Base-by-base conservation (phyloP, 352 stramenopile species). In the Phytophthora lateralis region DNA sequence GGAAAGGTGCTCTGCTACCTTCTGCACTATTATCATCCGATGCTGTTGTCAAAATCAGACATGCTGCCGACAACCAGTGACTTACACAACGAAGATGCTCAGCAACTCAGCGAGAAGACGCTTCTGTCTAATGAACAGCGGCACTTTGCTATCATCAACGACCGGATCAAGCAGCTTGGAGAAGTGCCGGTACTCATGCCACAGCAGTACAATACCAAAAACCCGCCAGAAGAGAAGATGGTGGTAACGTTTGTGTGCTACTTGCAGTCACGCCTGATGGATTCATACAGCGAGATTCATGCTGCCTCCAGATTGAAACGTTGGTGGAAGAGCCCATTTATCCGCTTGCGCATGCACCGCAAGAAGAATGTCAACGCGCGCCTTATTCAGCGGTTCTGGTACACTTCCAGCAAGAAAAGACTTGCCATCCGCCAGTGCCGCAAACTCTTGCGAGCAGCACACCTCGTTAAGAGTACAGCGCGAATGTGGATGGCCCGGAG, bases 21-120 rank as follows among this genome's bases (percentile, higher is more conserved):
- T 18, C 66, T 99, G 26, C 94, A 98, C 65, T 98, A 98, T 69
- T 99, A 99, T 58, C 95, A 98, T 61, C 96, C 96, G 4, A 85
- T 87, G 66, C 64, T 98, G 7, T 51, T 98, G 10, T 72, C 71
- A 9, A 93, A 90, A 60, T 46, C 65, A 11, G 80, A 93, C 34
- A 78, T 93, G 37, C 50, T 72, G 11, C 30, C 69, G 8, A 91
- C 83, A 29, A 91, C 75, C 0, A 69, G 55, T 18, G 66, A 85
- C 56, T 20, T 50, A 29, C 11, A 43, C 11, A 27, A 60, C 18
- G 37, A 46, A 32, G 48, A 60, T 26, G 20, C 26, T 42, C 42
- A 56, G 34, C 18, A 74, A 17, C 20, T 63, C 14, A 66, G 71
- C 32, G 55, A 82, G 29, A 50, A 55, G 15, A 37, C 18, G 15